Evolutionary conservation across 331 rosid genomes (phyloP), one percentile per base, ranked within the genome.

Genomic region (Stylosanthes scabra): DNA sequence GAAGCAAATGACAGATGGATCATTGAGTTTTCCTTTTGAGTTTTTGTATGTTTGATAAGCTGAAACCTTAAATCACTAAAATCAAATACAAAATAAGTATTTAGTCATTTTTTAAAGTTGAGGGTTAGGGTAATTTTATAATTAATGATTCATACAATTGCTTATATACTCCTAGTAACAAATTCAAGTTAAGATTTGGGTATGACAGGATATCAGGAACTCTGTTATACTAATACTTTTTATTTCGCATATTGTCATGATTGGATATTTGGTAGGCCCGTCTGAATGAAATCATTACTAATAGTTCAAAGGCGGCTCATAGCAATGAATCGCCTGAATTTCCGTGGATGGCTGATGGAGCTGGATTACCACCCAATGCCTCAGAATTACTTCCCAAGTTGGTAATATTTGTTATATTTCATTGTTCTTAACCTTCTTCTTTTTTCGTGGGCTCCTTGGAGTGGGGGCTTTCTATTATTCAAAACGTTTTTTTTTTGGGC

Each of bases 281-380:
- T 86, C 76, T 94, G 79, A 85, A 94, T 65, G 96, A 89, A 82
- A 91, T 91, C 74, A 89, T 94, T 56, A 89, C 91, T 64, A 81
- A 83, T 56, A 80, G 79, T 82, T 84, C 70, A 44, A 88, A 85
- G 88, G 79, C 74, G 1, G 58, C 59, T 34, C 80, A 74, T 52
- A 72, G 39, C 64, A 76, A 85, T 55, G 92, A 66, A 60, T 81
- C 86, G 3, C 63, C 83, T 62, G 88, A 86, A 73, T 78, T 83
- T 72, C 83, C 97, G 47, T 94, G 97, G 98, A 89, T 91, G 97
- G 67, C 78, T 77, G 98, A 94, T 85, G 98, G 98, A 84, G 90
- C 91, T 66, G 98, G 98, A 71, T 80, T 94, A 72, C 95, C 98
- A 47, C 76, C 83, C 28, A 78, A 89, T 84, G 95, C 97, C 28